phyloP scores from a whole-genome alignment of 345 rosid genomes.

The Populus nigra region DNA sequence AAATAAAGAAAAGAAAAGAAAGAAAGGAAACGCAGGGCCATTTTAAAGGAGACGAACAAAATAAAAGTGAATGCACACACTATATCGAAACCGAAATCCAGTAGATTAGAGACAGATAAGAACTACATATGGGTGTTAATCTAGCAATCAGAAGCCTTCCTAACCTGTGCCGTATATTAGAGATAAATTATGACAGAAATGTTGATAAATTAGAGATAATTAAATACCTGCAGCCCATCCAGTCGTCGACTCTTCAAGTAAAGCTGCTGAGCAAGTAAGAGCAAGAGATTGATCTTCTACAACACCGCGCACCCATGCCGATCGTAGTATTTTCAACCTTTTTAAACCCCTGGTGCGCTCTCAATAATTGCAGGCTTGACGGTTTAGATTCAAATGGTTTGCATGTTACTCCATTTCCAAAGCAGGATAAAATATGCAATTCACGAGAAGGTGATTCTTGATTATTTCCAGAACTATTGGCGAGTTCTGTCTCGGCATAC shows the following conservation, averaged over 20 bases:
- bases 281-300: slow-evolving; percentile 74
- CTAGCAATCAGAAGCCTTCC: background rate
- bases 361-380: slow-evolving; percentile 70
- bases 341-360: slow-evolving; percentile 85
- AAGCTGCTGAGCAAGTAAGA: slow-evolving; percentile 69
- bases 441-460: slow-evolving; percentile 59
- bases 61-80: background rate
- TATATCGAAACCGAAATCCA: too few species aligned
- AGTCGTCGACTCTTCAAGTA: slow-evolving; percentile 78
- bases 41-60: background rate
- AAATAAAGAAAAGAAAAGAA: background rate
- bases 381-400: slow-evolving; percentile 62
- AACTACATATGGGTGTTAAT: background rate
- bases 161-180: background rate
- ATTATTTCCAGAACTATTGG: slow-evolving; percentile 25
- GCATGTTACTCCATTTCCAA: slow-evolving; percentile 69
- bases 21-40: background rate
- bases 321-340: slow-evolving; percentile 48
- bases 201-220: too few species aligned
- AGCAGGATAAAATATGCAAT: slow-evolving; percentile 65
- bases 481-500: slow-evolving; percentile 88
- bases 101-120: too few species aligned
- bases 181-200: too few species aligned
- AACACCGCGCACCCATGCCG: slow-evolving; percentile 68
- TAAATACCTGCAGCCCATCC: slow-evolving; percentile 56